Evolutionary conservation across 2,329 filamentous ascomycete genomes (phyloP).

Genomic region (Epichloe coenophiala): DNA sequence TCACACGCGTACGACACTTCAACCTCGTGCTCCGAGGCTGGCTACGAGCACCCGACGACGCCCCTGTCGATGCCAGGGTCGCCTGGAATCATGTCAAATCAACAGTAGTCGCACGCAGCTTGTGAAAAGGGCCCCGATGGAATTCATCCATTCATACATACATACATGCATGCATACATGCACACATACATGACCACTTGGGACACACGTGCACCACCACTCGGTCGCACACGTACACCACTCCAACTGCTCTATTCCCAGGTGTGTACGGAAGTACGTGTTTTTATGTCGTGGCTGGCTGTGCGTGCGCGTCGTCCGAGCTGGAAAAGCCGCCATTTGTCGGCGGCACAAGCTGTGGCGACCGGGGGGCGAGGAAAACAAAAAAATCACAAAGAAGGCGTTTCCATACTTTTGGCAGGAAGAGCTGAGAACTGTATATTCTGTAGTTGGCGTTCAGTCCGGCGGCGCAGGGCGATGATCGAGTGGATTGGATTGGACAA

Average conservation of each 20-base stretch:
- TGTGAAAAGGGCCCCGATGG: no score
- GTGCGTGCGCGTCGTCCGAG: not conserved
- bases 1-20: conserved; percentile 62
- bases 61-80: conserved; percentile 62
- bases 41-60: conserved; percentile 54
- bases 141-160: no score
- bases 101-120: conserved; percentile 2
- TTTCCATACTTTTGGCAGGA: not conserved
- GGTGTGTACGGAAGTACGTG: not conserved
- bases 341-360: not conserved
- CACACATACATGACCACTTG: no score
- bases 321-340: not conserved
- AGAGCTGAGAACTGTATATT: not conserved
- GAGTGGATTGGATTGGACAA: no score
- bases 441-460: conserved; percentile 3
- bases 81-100: conserved; percentile 34
- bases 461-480: conserved; percentile 1
- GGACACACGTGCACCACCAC: no score
- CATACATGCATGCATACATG: not conserved
- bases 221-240: no score
- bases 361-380: not conserved
- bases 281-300: no score
- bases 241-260: no score
- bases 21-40: conserved; percentile 45
- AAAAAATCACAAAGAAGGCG: not conserved